Conservation (phyloP, 1,284 basidiomycete genomes). For the Crepidotus sp. region DNA sequence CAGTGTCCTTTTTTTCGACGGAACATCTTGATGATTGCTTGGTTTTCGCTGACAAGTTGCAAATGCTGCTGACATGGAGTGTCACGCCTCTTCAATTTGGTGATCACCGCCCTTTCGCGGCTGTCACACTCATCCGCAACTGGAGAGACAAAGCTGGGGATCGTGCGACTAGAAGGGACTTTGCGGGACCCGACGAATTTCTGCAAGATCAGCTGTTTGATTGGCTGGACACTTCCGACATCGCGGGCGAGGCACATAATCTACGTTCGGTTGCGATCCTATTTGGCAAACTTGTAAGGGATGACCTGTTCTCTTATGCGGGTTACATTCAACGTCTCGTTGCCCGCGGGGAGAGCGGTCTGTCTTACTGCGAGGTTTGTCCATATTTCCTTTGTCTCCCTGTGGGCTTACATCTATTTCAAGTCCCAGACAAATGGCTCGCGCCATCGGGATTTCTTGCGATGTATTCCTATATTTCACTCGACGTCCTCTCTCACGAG, state of each 20-base stretch:
- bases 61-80: constrained; percentile 80
- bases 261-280: constrained; percentile 59
- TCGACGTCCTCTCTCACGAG: constrained; percentile 47
- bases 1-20: constrained; percentile 54
- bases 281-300: constrained; percentile 72
- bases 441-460: constrained; percentile 58
- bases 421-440: constrained; percentile 32
- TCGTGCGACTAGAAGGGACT: constrained; percentile 50
- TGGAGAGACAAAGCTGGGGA: constrained; percentile 62
- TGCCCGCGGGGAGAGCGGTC: constrained; percentile 64
- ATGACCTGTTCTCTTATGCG: constrained; percentile 75
- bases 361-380: constrained; percentile 47
- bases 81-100: constrained; percentile 80
- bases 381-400: no score
- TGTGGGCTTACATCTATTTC: constrained; percentile 2
- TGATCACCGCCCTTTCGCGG: constrained; percentile 77
- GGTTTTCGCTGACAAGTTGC: constrained; percentile 61
- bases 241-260: constrained; percentile 51
- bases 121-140: constrained; percentile 63
- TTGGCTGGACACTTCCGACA: constrained; percentile 71
- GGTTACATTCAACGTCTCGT: constrained; percentile 80
- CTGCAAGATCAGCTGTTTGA: constrained; percentile 72
- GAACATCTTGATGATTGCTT: constrained; percentile 31
- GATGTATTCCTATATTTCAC: constrained; percentile 59
- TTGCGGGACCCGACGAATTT: constrained; percentile 45